Percentiles rank a stretch among this genome's conserved stretches.
Evolutionary conservation across 371 early-diverging fungal species (phyloP).

Genomic region (Capillidium heterosporum): DNA sequence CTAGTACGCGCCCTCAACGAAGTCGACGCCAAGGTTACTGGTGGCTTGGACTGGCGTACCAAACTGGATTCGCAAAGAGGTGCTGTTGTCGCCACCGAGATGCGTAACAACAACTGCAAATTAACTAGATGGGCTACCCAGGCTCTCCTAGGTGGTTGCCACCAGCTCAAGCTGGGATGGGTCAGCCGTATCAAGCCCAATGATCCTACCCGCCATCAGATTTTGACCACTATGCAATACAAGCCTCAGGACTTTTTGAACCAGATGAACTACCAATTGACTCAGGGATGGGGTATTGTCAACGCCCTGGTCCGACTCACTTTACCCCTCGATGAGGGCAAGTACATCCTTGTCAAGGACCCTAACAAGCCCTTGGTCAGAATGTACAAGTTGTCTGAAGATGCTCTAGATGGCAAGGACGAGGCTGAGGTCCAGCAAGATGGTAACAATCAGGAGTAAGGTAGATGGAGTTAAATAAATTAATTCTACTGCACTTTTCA

Average conservation of each 20-base stretch:
- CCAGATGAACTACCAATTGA: conserved; percentile 73
- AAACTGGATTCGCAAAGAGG: conserved; percentile 91
- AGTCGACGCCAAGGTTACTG: conserved; percentile 72
- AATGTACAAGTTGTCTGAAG: conserved; percentile 47
- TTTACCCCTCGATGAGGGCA: conserved; percentile 70
- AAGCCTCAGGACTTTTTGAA: conserved; percentile 80
- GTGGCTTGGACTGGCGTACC: conserved; percentile 85
- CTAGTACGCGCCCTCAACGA: conserved; percentile 75
- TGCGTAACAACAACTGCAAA: conserved; percentile 93
- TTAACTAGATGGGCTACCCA: conserved; percentile 89
- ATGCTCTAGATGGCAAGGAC: neutral
- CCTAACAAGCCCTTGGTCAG: conserved; percentile 81
- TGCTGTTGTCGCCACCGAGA: conserved; percentile 90
- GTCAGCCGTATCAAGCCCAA: conserved; percentile 59
- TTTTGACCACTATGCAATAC: conserved; percentile 69
- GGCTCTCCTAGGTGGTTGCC: conserved; percentile 69
- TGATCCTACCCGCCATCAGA: conserved; percentile 61
- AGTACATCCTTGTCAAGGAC: conserved; percentile 87
- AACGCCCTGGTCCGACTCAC: conserved; percentile 81
- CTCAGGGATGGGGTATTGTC: conserved; percentile 88
- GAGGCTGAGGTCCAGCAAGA: neutral
- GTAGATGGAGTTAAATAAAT: too few species aligned
- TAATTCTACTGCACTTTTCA: too few species aligned
- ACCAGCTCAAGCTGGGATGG: conserved; percentile 80
- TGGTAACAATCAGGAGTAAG: neutral